Evolutionary conservation across 2,329 filamentous ascomycete species (phyloP).

Genomic region (Aspergillus pseudonomiae): DNA sequence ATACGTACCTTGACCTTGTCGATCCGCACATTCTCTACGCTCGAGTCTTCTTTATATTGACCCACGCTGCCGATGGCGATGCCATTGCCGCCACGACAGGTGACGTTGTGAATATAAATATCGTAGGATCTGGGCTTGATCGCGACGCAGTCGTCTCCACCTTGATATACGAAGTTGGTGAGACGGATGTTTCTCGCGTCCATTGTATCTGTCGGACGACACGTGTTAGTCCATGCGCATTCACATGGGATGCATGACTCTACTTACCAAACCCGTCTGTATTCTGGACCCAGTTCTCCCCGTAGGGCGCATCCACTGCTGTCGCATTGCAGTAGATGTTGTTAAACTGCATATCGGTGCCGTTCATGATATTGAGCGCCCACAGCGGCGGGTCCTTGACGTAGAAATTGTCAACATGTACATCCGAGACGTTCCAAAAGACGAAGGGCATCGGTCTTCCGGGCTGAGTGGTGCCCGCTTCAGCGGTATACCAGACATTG

Average conservation of each 20-base stretch:
- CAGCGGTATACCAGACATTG: slow-evolving; percentile 57
- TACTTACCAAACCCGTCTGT: background rate
- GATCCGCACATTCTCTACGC: slow-evolving; percentile 54
- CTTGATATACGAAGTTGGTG: slow-evolving; percentile 57
- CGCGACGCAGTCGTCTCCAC: slow-evolving; percentile 64
- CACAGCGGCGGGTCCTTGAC: slow-evolving; percentile 56
- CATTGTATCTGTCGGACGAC: slow-evolving; percentile 38
- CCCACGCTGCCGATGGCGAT: slow-evolving; percentile 57
- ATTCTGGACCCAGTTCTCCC: background rate
- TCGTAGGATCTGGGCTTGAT: slow-evolving; percentile 67
- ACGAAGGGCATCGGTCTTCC: background rate
- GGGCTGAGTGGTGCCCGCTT: slow-evolving; percentile 50
- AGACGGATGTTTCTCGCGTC: slow-evolving; percentile 55
- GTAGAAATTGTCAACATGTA: slow-evolving; percentile 56
- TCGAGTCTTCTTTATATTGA: slow-evolving; percentile 59
- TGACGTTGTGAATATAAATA: slow-evolving; percentile 55
- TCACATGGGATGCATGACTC: background rate
- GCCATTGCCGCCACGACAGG: slow-evolving; percentile 58
- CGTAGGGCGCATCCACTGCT: background rate
- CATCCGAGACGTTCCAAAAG: slow-evolving; percentile 44
- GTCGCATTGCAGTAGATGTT: background rate
- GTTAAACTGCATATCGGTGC: slow-evolving; percentile 48
- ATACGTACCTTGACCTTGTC: slow-evolving; percentile 45
- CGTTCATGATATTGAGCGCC: slow-evolving; percentile 62
- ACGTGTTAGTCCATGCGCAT: background rate